A percentile compares a stretch with the other conserved stretches of the same genome.
phyloP scores from a whole-genome alignment of 352 stramenopile species.

The Thraustochytrium striatum region DNA sequence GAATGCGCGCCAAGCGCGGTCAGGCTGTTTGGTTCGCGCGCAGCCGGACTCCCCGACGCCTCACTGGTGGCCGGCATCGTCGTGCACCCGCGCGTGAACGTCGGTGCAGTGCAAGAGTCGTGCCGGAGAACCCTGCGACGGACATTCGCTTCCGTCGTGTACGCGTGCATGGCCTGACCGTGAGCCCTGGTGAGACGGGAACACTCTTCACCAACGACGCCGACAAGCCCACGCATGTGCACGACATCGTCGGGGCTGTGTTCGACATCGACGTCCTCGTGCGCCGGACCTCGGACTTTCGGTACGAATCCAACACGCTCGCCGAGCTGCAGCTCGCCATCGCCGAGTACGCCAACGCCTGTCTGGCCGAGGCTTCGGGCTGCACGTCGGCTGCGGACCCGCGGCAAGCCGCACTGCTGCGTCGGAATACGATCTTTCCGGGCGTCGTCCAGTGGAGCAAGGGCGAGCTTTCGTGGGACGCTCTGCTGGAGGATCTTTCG shows the following conservation, averaged over 20 bases:
- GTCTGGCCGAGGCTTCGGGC: not conserved
- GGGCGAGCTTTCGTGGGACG: not conserved
- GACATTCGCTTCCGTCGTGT: not conserved
- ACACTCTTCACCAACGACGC: not conserved
- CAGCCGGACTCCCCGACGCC: conserved; percentile 13
- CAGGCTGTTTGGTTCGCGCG: conserved; percentile 1
- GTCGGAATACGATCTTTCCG: not conserved
- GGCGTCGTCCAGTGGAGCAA: conserved; percentile 5
- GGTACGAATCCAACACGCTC: conserved; percentile 1
- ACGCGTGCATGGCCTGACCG: not conserved
- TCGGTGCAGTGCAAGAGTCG: conserved; percentile 3
- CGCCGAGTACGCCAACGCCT: not conserved
- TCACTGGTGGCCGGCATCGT: conserved; percentile 33
- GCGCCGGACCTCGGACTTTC: not conserved
- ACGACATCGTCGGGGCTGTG: conserved; percentile 16
- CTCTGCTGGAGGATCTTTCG: not conserved
- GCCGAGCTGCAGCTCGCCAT: conserved; percentile 22
- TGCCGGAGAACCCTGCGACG: too few species aligned
- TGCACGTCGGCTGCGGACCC: not conserved
- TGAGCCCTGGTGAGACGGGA: not conserved
- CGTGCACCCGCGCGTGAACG: conserved; percentile 1
- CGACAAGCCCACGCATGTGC: not conserved
- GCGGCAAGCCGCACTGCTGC: not conserved
- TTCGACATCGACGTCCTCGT: conserved; percentile 20
- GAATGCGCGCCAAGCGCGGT: not conserved